Evolutionary conservation across 164 flowering plant species (phyloP), one percentile per base, ranked within the genome.

Genomic region (Tinospora cordifolia): DNA sequence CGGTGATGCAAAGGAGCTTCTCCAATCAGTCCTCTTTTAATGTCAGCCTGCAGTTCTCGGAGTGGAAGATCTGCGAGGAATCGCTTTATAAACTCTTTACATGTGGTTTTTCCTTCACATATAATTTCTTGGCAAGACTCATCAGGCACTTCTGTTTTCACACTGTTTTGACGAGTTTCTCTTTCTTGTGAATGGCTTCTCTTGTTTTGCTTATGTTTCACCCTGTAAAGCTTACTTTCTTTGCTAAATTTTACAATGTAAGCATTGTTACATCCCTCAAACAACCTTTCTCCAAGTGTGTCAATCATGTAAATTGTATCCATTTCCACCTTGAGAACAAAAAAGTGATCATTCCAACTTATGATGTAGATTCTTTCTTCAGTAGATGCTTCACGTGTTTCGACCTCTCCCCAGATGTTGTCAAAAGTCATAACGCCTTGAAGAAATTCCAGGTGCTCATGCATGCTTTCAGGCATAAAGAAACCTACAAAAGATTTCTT

Each of bases 311-410:
- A 90, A 79, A 84, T 89, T 44, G 97, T 94, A 22, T 92, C 98
- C 3, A 82, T 67, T 63, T 90, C 99, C 44, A 95, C 92, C 77
- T 88, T 95, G 68, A 95, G 92, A 47, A 95, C 75, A 69, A 95
- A 95, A 71, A 95, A 92, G 77, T 94, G 98, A 71, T 94, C 98
- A 62, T 94, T 94, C 98, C 98, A 94, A 67, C 97, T 90, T 21
- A 95, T 90, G 19, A 95, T 85, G 69, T 85, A 95, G 22, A 91
- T 69, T 46, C 79, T 84, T 25, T 91, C 81, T 44, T 74, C 72
- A 51, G 66, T 21, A 11, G 79, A 80, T 3, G 70, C 84, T 22
- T 77, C 74, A 41, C 69, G 63, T 67, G 84, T 84, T 51, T 51
- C 22, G 63, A 92, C 87, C 82, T 92, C 98, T 44, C 90, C 96